Evolutionary conservation across 192 early-diverging fungal species (phyloP).

Genomic region (Coemansia aciculifera): DNA sequence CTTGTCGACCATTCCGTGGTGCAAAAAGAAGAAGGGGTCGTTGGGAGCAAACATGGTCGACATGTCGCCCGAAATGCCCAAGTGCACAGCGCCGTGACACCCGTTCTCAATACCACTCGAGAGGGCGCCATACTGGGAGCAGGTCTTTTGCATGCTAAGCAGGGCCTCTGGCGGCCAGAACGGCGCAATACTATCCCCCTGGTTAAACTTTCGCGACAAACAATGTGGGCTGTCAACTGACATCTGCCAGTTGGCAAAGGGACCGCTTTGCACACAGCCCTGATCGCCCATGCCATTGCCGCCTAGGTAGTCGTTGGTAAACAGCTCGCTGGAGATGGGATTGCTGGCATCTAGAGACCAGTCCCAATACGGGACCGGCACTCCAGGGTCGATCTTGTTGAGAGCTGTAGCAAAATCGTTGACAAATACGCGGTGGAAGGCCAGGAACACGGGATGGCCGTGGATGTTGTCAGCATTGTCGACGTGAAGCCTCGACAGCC

Average conservation of each 20-base stretch:
- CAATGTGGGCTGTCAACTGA: slow-evolving; percentile 42
- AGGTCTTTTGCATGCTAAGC: slow-evolving; percentile 48
- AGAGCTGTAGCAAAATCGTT: slow-evolving; percentile 56
- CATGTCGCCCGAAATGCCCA: slow-evolving; percentile 58
- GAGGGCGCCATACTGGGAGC: slow-evolving; percentile 44
- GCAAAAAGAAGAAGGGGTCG: slow-evolving; percentile 67
- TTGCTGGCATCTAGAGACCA: slow-evolving; percentile 55
- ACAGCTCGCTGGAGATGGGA: slow-evolving; percentile 34
- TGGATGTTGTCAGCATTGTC: slow-evolving; percentile 53
- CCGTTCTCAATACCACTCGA: slow-evolving; percentile 56
- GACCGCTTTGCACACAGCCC: slow-evolving; percentile 42
- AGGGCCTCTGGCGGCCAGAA: slow-evolving; percentile 56
- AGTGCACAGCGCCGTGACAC: slow-evolving; percentile 55
- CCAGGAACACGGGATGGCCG: slow-evolving; percentile 53
- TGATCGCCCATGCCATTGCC: slow-evolving; percentile 49
- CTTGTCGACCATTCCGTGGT: slow-evolving; percentile 66
- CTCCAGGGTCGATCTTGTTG: slow-evolving; percentile 50
- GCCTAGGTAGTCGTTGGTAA: slow-evolving; percentile 50
- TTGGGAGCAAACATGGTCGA: slow-evolving; percentile 58
- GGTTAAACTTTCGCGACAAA: slow-evolving; percentile 51
- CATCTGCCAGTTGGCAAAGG: slow-evolving; percentile 52
- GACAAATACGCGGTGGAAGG: slow-evolving; percentile 60
- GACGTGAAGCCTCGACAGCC: slow-evolving; percentile 49
- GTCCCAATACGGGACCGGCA: slow-evolving; percentile 57
- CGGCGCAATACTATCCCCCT: slow-evolving; percentile 47